Evolutionary conservation across 2,329 filamentous ascomycete species (phyloP), one percentile per base, ranked within the genome.

Genomic region (Aspergillus fischeri): DNA sequence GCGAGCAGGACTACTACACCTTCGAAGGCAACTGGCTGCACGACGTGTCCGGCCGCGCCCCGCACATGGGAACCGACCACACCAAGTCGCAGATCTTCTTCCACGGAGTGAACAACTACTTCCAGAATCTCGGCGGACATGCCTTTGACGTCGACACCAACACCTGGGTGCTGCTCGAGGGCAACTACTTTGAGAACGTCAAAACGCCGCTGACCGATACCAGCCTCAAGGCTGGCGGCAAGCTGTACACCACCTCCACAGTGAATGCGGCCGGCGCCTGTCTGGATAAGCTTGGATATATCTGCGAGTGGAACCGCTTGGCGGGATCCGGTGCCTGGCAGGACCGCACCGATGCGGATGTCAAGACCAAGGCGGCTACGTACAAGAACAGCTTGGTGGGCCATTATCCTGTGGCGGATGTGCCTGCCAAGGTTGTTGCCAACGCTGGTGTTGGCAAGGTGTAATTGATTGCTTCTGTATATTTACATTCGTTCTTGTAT

Each of bases 101-200:
- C 54, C 80, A 79, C 51, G 84, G 84, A 75, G 62, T 64, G 68
- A 86, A 86, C 80, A 86, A 86, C 78, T 85, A 82, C 78, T 85
- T 78, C 75, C 77, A 82, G 66, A 76, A 80, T 66, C 82, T 80
- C 70, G 68, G 72, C 21, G 80, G 80, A 51, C 84, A 86, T 71
- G 80, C 82, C n/a, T 85, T 86, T 67, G 84, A 84, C 70, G 59
- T 79, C 50, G 75, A 75, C 53, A 50, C 67, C 5, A 77, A 77
- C 45, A 73, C 64, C 52, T 74, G 73, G 62, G 77, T 83, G 47
- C 73, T 86, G 24, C 80, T 79, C 2, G 83, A 86, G 72, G 83
- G 83, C 41, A 85, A 83, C 64, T 72, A 82, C 50, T 86, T 85
- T 76, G 78, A 83, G 70, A 80, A 83, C 63, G 77, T 86, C 54